Conservation (phyloP, 495 filamentous ascomycete species). For the Collariella sp. region DNA sequence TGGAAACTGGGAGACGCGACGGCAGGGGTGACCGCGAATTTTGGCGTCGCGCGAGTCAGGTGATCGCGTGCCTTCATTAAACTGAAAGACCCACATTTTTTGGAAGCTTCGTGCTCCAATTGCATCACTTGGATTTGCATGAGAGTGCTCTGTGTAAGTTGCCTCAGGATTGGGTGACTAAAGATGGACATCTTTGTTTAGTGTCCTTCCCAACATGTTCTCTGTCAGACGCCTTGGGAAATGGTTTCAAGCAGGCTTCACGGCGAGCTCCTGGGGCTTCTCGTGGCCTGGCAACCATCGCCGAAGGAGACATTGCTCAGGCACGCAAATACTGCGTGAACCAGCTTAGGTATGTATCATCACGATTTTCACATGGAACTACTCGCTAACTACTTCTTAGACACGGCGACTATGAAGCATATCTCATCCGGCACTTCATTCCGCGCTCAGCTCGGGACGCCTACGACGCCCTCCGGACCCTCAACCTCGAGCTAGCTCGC, state of each 20-base stretch:
- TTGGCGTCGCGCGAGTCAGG: constrained; percentile 23
- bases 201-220: constrained; percentile 11
- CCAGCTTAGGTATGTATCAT: constrained; percentile 35
- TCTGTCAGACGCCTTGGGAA: constrained; percentile 4
- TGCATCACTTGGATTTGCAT: background rate
- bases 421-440: constrained; percentile 76
- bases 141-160: background rate
- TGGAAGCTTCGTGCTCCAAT: background rate
- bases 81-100: background rate
- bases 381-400: constrained; percentile 8
- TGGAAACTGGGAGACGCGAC: constrained; percentile 26
- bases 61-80: constrained; percentile 17
- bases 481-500: constrained; percentile 84
- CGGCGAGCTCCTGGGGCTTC: constrained; percentile 4
- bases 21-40: constrained; percentile 21
- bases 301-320: constrained; percentile 33
- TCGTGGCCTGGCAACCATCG: constrained; percentile 14
- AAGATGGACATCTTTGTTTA: constrained; percentile 9
- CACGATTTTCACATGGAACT: background rate
- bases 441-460: constrained; percentile 61
- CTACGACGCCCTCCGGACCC: constrained; percentile 82
- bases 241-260: constrained; percentile 17
- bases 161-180: background rate
- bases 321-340: constrained; percentile 42
- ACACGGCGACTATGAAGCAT: constrained; percentile 69